These are phyloP conservation scores for Cystobasidium pallidum DNA, from an alignment of 1,284 basidiomycete genomes.

Conservation along the genomic window DNA sequence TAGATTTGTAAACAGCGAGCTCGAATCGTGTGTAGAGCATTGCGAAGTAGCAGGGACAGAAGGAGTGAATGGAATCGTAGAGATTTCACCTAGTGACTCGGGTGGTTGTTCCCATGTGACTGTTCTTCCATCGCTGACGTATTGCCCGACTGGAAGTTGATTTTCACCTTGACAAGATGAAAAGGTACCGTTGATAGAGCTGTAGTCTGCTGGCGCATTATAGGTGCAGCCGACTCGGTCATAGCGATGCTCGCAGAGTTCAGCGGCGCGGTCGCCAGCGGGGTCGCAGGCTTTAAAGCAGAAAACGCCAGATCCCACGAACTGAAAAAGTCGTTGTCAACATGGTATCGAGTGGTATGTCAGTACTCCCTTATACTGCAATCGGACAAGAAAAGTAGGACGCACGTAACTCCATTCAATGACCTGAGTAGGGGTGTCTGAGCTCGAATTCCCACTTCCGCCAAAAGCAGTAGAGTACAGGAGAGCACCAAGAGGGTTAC, in stretches of 20 bases:
- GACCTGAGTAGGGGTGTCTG: constrained; percentile 58
- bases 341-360: no score
- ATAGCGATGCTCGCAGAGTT: constrained; percentile 42
- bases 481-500: constrained; percentile 53
- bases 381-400: no score
- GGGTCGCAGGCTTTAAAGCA: constrained; percentile 60
- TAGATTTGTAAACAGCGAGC: constrained; percentile 20
- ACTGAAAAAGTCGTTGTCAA: no score
- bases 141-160: constrained; percentile 40
- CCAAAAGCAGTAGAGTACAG: constrained; percentile 53
- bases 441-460: constrained; percentile 56
- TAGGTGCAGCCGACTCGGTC: constrained; percentile 42
- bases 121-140: constrained; percentile 22
- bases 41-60: constrained; percentile 66
- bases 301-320: constrained; percentile 65
- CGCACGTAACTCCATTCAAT: constrained; percentile 61
- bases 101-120: constrained; percentile 52
- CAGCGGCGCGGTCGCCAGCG: constrained; percentile 36
- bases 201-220: constrained; percentile 40
- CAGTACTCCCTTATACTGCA: no score
- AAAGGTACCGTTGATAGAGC: constrained; percentile 40
- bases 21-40: constrained; percentile 58
- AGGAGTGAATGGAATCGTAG: constrained; percentile 66
- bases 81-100: constrained; percentile 64
- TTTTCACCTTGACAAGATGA: constrained; percentile 38